Percentiles rank a stretch among this genome's conserved stretches.
Conservation (phyloP, 2,329 filamentous ascomycete genomes). For the Sarocladium brachiariae region DNA sequence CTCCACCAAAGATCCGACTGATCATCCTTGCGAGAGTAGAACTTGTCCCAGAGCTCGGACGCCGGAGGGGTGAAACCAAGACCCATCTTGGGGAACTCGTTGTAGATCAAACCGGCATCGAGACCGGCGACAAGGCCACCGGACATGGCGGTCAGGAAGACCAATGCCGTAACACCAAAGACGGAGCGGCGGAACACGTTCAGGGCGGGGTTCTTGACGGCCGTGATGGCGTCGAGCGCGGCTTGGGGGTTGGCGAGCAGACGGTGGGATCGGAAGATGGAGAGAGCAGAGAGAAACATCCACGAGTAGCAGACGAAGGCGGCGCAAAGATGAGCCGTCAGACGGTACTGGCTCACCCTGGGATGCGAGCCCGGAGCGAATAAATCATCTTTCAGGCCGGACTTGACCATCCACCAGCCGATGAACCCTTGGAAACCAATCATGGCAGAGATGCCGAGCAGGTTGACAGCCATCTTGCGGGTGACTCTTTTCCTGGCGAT, state of each 20-base stretch:
- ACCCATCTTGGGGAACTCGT: conserved; percentile 97
- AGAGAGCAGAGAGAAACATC: conserved; percentile 86
- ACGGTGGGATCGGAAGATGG: conserved; percentile 70
- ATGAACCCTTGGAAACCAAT: conserved; percentile 94
- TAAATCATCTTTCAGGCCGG: conserved; percentile 88
- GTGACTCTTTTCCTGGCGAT: conserved; percentile 74
- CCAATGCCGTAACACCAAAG: conserved; percentile 61
- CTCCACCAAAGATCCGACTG: conserved; percentile 87
- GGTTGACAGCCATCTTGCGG: conserved; percentile 65
- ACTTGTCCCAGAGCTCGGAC: conserved; percentile 75
- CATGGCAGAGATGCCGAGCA: conserved; percentile 76
- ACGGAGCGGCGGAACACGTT: conserved; percentile 67
- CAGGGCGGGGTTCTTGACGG: conserved; percentile 61
- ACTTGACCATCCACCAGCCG: conserved; percentile 99
- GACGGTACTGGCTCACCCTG: conserved; percentile 87
- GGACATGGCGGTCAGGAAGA: conserved; percentile 89
- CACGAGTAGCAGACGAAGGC: conserved; percentile 90
- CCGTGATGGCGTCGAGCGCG: conserved; percentile 52
- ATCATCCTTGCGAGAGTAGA: conserved; percentile 76
- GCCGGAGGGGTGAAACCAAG: conserved; percentile 72
- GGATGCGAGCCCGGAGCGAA: conserved; percentile 88
- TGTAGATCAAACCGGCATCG: conserved; percentile 96
- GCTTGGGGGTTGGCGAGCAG: conserved; percentile 61
- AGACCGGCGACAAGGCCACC: conserved; percentile 90
- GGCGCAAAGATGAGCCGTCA: conserved; percentile 81